phyloP scores from a whole-genome alignment of 202 grass and related monocot species.

The Digitaria exilis region DNA sequence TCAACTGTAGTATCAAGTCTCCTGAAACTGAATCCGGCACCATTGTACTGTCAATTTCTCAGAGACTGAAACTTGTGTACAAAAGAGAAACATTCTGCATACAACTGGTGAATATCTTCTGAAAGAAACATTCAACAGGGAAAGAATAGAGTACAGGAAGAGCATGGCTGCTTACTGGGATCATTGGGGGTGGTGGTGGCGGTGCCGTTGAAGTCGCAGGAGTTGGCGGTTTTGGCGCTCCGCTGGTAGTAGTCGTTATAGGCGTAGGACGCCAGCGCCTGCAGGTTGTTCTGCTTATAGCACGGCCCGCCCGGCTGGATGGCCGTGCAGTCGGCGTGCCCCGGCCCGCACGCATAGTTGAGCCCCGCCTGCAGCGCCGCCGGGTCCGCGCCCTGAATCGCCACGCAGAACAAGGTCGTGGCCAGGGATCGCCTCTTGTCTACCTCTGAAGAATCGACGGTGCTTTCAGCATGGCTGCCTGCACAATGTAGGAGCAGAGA shows the following conservation, averaged over 20 bases:
- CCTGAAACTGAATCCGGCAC: neutral
- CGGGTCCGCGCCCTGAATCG: constrained; percentile 51
- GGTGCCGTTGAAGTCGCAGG: constrained; percentile 67
- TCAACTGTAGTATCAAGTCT: neutral
- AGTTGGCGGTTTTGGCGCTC: constrained; percentile 37
- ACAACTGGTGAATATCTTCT: neutral
- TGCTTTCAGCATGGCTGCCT: constrained; percentile 21
- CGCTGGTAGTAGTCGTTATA: constrained; percentile 94
- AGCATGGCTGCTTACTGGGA: constrained; percentile 61
- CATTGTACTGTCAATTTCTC: neutral
- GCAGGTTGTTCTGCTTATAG: constrained; percentile 66
- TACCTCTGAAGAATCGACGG: neutral
- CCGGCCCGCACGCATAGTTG: constrained; percentile 77
- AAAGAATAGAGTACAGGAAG: neutral
- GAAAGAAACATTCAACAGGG: neutral
- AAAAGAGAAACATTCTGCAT: neutral
- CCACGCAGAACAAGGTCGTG: constrained; percentile 67
- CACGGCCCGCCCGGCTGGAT: constrained; percentile 76
- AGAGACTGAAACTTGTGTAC: neutral
- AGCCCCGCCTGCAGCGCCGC: constrained; percentile 61
- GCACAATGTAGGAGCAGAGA: neutral
- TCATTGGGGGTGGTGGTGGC: constrained; percentile 51
- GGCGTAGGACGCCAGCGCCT: constrained; percentile 77
- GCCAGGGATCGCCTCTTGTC: constrained; percentile 53
- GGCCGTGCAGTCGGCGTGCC: constrained; percentile 64